These are phyloP conservation scores for Solanum chiquidenum DNA, from an alignment of 257 asterid genomes.

Conservation along the genomic window DNA sequence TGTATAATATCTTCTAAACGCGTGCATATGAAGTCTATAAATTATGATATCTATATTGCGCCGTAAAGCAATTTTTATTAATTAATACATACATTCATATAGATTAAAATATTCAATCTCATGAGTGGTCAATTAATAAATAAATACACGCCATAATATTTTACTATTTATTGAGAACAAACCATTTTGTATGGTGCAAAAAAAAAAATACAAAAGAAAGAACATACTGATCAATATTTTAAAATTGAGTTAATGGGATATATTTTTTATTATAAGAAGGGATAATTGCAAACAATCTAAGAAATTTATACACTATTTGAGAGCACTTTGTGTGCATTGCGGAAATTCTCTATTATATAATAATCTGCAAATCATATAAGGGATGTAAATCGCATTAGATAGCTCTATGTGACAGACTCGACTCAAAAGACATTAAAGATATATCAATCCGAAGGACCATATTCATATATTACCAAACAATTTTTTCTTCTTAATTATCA, in stretches of 20 bases:
- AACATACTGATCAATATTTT: background rate
- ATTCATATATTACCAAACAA: background rate
- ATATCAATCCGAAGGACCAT: background rate
- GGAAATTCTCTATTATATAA: too few species aligned
- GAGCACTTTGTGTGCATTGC: too few species aligned
- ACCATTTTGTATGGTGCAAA: background rate
- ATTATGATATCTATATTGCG: background rate
- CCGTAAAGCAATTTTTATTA: background rate
- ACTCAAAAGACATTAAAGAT: too few species aligned
- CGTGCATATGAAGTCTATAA: background rate
- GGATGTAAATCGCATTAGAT: too few species aligned
- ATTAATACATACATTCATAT: background rate
- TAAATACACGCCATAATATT: background rate
- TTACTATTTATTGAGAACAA: background rate
- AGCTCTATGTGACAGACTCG: rapidly evolving
- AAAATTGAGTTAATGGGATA: background rate
- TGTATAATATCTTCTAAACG: background rate
- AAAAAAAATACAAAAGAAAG: background rate
- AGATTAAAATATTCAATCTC: background rate
- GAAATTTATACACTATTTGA: too few species aligned
- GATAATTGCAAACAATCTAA: background rate
- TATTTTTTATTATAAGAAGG: background rate
- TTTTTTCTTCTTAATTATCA: too few species aligned
- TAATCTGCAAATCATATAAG: too few species aligned
- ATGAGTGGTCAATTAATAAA: background rate